Percentiles rank a stretch among this genome's conserved stretches.
phyloP scores from a whole-genome alignment of 495 filamentous ascomycete species.

The Aspergillus carlsbadensis region DNA sequence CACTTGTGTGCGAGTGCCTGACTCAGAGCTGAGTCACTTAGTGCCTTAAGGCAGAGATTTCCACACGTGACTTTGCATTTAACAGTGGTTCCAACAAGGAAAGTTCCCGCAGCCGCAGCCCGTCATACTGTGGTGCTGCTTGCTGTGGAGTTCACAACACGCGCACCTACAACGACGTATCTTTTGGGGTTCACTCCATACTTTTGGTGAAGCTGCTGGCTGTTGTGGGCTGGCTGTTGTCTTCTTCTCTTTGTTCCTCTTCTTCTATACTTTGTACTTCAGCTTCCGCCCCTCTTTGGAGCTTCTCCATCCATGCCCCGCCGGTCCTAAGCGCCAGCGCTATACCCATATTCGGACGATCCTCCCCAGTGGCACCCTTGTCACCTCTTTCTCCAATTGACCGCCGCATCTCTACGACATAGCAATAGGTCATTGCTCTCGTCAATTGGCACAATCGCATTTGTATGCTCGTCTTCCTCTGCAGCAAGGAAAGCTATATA shows the following conservation, averaged over 20 bases:
- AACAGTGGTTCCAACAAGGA: background rate
- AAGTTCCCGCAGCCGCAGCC: background rate
- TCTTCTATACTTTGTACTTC: slow-evolving; percentile 4
- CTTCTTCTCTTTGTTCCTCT: slow-evolving; percentile 10
- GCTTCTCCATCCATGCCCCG: slow-evolving; percentile 30
- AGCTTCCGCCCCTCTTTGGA: slow-evolving; percentile 5
- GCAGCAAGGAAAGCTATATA: slow-evolving; percentile 3
- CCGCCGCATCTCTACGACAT: slow-evolving; percentile 1
- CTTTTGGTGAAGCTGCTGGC: slow-evolving; percentile 17
- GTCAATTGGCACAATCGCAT: slow-evolving; percentile 16
- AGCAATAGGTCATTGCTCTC: background rate
- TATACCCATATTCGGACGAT: slow-evolving; percentile 31
- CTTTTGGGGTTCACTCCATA: slow-evolving; percentile 12
- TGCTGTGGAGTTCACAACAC: no score
- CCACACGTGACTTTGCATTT: background rate
- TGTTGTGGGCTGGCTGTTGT: slow-evolving; percentile 18
- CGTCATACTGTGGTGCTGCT: background rate
- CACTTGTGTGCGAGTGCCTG: slow-evolving; percentile 37
- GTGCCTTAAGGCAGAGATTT: slow-evolving; percentile 2
- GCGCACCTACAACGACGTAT: slow-evolving; percentile 9
- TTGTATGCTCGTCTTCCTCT: background rate
- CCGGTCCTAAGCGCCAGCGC: slow-evolving; percentile 47
- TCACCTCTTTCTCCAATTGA: slow-evolving; percentile 12
- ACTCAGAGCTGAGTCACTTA: slow-evolving; percentile 31
- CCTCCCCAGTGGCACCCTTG: slow-evolving; percentile 19